phyloP scores from a whole-genome alignment of 768 basidiomycete species.

The Strobilomyces echinocephalus region DNA sequence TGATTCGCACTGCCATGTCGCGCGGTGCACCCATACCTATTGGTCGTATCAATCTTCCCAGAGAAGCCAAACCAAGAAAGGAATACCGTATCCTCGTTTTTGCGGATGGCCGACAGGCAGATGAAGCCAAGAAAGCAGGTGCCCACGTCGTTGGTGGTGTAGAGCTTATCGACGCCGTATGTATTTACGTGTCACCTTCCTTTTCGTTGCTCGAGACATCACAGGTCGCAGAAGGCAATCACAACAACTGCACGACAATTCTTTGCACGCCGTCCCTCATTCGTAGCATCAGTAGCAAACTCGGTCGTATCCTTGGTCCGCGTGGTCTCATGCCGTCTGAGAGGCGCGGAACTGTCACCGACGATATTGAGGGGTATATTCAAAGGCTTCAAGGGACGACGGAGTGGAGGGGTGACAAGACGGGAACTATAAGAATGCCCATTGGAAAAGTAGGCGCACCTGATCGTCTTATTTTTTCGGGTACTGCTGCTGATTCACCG shows the following conservation, averaged over 20 bases:
- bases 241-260: constrained; percentile 72
- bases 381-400: constrained; percentile 72
- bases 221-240: constrained; percentile 68
- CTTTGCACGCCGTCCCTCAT: constrained; percentile 80
- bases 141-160: constrained; percentile 88
- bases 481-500: background rate
- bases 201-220: background rate
- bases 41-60: constrained; percentile 82
- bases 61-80: constrained; percentile 66
- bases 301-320: constrained; percentile 80
- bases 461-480: background rate
- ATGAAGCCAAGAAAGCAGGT: constrained; percentile 81
- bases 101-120: constrained; percentile 77
- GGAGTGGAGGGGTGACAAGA: constrained; percentile 92
- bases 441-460: constrained; percentile 60
- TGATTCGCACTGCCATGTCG: constrained; percentile 72
- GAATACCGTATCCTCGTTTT: constrained; percentile 88
- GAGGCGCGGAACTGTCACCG: constrained; percentile 89
- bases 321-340: constrained; percentile 94
- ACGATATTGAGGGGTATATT: constrained; percentile 81
- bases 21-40: constrained; percentile 81
- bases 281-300: constrained; percentile 68
- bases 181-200: constrained; percentile 26
- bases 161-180: constrained; percentile 82
- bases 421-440: constrained; percentile 77